phyloP scores from a whole-genome alignment of 148 eudicot species.

The Pouteria glomerata region DNA sequence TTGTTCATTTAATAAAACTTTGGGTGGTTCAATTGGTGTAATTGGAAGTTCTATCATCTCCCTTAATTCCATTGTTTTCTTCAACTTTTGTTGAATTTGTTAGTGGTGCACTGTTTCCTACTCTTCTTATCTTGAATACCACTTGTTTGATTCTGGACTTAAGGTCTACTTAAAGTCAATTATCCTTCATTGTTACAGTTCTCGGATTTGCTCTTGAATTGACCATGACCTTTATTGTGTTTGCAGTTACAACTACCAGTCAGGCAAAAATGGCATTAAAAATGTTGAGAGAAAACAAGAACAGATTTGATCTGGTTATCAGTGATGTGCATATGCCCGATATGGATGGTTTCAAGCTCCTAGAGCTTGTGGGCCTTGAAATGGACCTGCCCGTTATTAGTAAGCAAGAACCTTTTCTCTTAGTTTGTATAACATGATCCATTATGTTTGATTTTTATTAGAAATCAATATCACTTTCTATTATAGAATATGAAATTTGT shows the following conservation, averaged over 20 bases:
- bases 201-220: neutral
- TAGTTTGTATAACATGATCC: neutral
- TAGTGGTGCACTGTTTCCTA: neutral
- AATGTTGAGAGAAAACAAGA: slow-evolving; percentile 56
- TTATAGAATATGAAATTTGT: neutral
- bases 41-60: neutral
- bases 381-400: slow-evolving; percentile 92
- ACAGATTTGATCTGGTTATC: slow-evolving; percentile 61
- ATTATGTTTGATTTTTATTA: slow-evolving; percentile 6
- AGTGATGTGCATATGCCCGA: slow-evolving; percentile 91
- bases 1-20: neutral
- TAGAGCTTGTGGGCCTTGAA: slow-evolving; percentile 79
- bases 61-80: neutral
- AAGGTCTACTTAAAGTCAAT: neutral
- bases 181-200: neutral
- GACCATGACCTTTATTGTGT: neutral
- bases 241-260: slow-evolving; percentile 62
- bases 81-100: neutral
- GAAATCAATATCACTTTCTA: too few species aligned
- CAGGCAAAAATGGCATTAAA: slow-evolving; percentile 57
- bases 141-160: neutral
- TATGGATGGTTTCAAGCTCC: slow-evolving; percentile 94
- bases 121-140: neutral
- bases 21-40: neutral
- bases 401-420: slow-evolving; percentile 27